Evolutionary conservation across 805 yeast species (phyloP).

Genomic region (Wickerhamomyces hampshirensis): DNA sequence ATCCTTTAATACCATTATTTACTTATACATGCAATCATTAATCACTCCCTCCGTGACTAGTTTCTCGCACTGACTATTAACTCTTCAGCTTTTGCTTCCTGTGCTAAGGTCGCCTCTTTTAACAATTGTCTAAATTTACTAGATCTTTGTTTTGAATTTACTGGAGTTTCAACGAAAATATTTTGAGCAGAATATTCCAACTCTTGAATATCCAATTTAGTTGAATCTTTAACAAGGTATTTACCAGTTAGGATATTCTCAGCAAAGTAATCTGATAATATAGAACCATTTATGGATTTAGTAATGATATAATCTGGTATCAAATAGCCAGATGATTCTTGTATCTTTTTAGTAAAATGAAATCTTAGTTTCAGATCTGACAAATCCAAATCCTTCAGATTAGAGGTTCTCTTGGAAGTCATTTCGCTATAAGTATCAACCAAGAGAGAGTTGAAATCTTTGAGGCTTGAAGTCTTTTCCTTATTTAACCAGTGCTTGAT

Average conservation of each 20-base stretch:
- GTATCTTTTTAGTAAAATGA: constrained; percentile 29
- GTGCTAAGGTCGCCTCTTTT: constrained; percentile 20
- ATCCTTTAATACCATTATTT: no score
- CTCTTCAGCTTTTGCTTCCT: constrained; percentile 19
- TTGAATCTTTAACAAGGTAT: constrained; percentile 12
- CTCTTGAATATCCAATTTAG: constrained; percentile 11
- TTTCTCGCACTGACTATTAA: constrained; percentile 20
- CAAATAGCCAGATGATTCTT: constrained; percentile 31
- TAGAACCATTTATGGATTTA: constrained; percentile 24
- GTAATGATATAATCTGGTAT: constrained; percentile 35
- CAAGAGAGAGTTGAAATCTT: constrained; percentile 24
- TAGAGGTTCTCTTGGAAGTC: constrained; percentile 3
- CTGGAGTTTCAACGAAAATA: constrained; percentile 19
- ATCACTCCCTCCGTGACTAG: constrained; percentile 16
- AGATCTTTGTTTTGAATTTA: constrained; percentile 21
- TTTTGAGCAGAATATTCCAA: constrained; percentile 18
- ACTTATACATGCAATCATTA: no score
- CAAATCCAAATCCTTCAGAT: constrained; percentile 15
- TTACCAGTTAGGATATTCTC: constrained; percentile 27
- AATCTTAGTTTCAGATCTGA: constrained; percentile 30
- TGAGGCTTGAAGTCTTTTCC: constrained; percentile 22
- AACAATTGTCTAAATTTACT: constrained; percentile 19
- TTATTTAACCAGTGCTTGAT: constrained; percentile 31
- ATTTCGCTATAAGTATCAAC: constrained; percentile 14
- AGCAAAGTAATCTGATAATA: constrained; percentile 25